phyloP scores from a whole-genome alignment of 495 filamentous ascomycete genomes.

The Aspergillus funiculosus region DNA sequence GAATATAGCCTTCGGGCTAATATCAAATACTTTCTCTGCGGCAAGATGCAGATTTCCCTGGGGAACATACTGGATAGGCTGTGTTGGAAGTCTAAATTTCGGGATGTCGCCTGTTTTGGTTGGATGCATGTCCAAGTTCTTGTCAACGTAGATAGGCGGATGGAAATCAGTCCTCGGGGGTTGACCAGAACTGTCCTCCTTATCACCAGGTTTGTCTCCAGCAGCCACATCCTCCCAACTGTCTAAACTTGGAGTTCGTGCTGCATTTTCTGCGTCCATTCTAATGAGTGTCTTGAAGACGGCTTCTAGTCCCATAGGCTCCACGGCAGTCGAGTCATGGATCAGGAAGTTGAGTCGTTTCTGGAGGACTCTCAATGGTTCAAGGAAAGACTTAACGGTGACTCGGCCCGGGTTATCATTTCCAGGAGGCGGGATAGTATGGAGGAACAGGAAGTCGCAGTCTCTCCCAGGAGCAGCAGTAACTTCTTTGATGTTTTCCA shows the following conservation, averaged over 20 bases:
- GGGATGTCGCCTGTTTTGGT: conserved; percentile 44
- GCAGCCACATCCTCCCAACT: conserved; percentile 90
- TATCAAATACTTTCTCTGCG: conserved; percentile 72
- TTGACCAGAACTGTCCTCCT: conserved; percentile 16
- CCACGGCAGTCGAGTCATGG: conserved; percentile 62
- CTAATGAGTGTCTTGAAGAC: conserved; percentile 59
- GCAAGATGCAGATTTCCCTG: conserved; percentile 65
- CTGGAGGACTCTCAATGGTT: conserved; percentile 76
- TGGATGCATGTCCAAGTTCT: conserved; percentile 49
- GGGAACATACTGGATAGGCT: conserved; percentile 78
- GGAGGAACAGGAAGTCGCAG: conserved; percentile 89
- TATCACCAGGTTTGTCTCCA: conserved; percentile 39
- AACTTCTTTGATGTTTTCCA: conserved; percentile 77
- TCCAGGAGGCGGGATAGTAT: conserved; percentile 60
- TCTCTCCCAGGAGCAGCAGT: conserved; percentile 85
- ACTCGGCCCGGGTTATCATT: conserved; percentile 62
- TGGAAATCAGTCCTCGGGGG: conserved; percentile 50
- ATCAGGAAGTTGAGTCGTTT: conserved; percentile 77
- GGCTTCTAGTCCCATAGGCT: conserved; percentile 56
- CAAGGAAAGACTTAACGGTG: conserved; percentile 86
- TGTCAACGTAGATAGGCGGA: conserved; percentile 57
- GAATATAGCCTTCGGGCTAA: conserved; percentile 89
- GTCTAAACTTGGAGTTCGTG: conserved; percentile 66
- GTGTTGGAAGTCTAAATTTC: conserved; percentile 79
- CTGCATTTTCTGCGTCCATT: conserved; percentile 59